phyloP scores from a whole-genome alignment of 1,284 basidiomycete genomes.

The Ceratobasidium sp. region DNA sequence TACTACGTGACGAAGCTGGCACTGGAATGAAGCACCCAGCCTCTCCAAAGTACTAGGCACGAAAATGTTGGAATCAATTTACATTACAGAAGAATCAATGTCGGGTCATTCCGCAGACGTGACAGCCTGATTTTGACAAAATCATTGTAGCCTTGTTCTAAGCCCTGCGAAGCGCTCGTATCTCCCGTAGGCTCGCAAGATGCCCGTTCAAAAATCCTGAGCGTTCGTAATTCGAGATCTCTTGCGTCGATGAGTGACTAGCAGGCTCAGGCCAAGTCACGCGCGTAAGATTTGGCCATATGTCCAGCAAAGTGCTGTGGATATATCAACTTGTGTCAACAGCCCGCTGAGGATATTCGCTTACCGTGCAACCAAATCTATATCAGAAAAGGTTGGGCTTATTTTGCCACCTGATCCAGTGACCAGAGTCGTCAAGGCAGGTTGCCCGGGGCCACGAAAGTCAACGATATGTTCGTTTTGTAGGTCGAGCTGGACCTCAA shows the following conservation, averaged over 20 bases:
- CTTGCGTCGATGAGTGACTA: background rate
- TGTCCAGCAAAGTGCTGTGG: background rate
- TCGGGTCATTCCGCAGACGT: background rate
- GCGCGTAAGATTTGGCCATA: background rate
- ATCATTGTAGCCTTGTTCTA: background rate
- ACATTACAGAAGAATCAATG: background rate
- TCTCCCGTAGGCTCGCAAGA: background rate
- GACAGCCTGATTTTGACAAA: background rate
- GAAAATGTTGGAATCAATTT: no score
- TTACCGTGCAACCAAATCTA: background rate
- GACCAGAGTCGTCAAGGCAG: background rate
- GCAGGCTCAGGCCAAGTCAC: background rate
- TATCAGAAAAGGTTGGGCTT: background rate
- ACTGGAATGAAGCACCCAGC: no score
- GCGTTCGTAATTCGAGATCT: background rate
- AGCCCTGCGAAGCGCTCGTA: background rate
- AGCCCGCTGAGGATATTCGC: background rate
- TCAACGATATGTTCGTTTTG: background rate
- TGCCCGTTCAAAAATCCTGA: background rate
- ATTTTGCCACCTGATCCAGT: background rate
- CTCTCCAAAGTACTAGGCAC: no score
- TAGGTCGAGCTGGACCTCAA: background rate
- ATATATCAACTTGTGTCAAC: background rate
- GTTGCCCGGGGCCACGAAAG: background rate
- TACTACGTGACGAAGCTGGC: no score